phyloP scores from a whole-genome alignment of 2,329 filamentous ascomycete genomes.

The Alternaria dauci region DNA sequence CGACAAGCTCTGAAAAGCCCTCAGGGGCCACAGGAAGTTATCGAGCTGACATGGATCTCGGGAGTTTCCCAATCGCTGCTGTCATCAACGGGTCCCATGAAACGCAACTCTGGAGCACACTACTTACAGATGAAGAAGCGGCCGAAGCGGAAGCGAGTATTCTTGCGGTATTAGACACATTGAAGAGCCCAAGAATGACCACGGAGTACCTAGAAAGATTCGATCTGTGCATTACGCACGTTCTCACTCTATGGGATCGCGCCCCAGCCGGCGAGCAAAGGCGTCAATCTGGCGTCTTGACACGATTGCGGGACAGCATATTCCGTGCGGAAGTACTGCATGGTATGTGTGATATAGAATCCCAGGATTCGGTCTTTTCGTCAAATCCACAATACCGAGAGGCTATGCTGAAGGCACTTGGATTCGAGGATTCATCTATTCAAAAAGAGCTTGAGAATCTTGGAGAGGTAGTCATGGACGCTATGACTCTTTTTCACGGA shows the following conservation, averaged over 20 bases:
- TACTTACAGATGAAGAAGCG: background rate
- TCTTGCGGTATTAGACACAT: background rate
- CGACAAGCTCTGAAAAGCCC: too few relatives aligned
- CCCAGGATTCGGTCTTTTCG: background rate
- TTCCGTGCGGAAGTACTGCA: background rate
- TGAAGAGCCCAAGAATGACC: background rate
- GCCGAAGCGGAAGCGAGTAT: background rate
- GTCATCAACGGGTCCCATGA: background rate
- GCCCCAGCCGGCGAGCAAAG: background rate
- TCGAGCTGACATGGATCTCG: background rate
- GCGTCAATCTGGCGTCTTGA: background rate
- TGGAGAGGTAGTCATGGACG: background rate
- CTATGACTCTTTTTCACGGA: background rate
- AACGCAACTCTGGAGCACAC: background rate
- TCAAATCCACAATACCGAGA: background rate
- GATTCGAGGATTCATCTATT: background rate
- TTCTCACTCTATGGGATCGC: background rate
- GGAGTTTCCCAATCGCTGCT: background rate
- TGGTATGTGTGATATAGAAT: slow-evolving; percentile 9
- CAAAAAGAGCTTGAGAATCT: background rate
- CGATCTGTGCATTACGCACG: background rate
- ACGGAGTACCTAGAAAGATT: background rate
- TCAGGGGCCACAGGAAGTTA: too few relatives aligned
- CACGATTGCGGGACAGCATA: background rate
- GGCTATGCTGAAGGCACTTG: slow-evolving; percentile 5